phyloP scores from a whole-genome alignment of 176 grass and related monocot genomes.

The Triticum dicoccoides region DNA sequence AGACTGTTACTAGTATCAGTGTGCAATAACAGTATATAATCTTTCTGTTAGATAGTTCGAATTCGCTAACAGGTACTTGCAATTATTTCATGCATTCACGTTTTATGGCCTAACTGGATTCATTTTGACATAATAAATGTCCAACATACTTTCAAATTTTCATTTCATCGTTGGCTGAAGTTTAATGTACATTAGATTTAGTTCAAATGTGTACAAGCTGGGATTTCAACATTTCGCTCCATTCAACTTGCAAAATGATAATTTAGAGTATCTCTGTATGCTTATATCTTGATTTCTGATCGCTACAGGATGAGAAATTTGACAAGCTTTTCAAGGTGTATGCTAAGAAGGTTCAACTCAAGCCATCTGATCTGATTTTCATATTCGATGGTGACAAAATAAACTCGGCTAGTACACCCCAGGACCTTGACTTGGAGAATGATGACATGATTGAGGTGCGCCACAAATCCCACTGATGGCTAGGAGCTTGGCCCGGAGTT shows the following conservation, averaged over 20 bases:
- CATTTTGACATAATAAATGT: not conserved
- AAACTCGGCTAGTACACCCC: conserved; percentile 42
- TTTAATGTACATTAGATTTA: not conserved
- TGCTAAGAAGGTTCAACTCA: conserved; percentile 60
- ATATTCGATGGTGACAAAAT: conserved; percentile 83
- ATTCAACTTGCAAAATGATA: not conserved
- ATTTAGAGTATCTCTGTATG: not conserved
- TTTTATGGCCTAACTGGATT: not conserved
- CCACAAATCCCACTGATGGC: conserved; percentile 39
- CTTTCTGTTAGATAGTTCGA: not conserved
- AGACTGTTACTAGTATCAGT: not conserved
- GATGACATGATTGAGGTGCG: conserved; percentile 82
- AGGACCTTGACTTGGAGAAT: conserved; percentile 73
- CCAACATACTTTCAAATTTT: not conserved
- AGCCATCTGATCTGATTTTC: conserved; percentile 47
- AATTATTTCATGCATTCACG: not conserved
- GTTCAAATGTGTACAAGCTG: not conserved
- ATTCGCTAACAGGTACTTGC: not conserved
- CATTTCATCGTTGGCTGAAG: not conserved
- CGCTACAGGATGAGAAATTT: conserved; percentile 72
- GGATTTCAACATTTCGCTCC: not conserved
- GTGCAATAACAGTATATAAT: not conserved
- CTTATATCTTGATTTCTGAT: not conserved
- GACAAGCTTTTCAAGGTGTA: conserved; percentile 77
- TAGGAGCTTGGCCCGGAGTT: not conserved